Base-by-base conservation (phyloP, 441 rosid genomes). In the Populus hybrid region DNA sequence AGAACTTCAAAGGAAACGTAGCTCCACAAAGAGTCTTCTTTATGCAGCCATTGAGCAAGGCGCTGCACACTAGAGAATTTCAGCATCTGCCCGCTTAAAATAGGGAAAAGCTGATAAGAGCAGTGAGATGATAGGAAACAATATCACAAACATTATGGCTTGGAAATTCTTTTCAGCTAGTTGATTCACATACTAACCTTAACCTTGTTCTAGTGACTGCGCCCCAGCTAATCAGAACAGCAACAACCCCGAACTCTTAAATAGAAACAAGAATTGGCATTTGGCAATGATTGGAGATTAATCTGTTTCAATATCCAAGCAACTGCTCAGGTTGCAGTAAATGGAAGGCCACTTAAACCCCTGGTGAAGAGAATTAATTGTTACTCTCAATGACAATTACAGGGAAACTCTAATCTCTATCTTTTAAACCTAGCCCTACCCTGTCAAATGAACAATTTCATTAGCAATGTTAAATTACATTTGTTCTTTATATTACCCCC, bases 381-480 rank as follows among this genome's bases (percentile, higher is more conserved):
- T 78, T 82, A 70, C 78, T 84, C 77, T 68, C 79, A 80, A 83
- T 78, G 75, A 74, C 80, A 86, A 76, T 82, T 74, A 84, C 83
- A 82, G 78, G 82, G 81, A 64, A 76, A 78, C 71, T 76, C 78
- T 84, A 80, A 84, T 63, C 61, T 74, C 82, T 83, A 81, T 18
- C 75, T 63, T 21, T 61, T 69, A 35, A 77, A 68, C 82, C 83
- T 82, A 83, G 65, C 70, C 75, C 86, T 85, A 83, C 79, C 84
- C 86, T 82, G 74, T 71, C 87, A 81, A 78, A 77, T 66, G 64
- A 76, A 56, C 87, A 85, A 83, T 75, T 83, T 82, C 87, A 87
- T 79, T 78, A 84, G 83, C 84, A 81, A 80, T 82, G 84, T 85
- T 82, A 81, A 80, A 76, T 73, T 31, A 68, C 77, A 67, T 23